These are phyloP conservation scores for Isoetes taiwanensis DNA, from an alignment of 75 land plant species.

Conservation along the genomic window DNA sequence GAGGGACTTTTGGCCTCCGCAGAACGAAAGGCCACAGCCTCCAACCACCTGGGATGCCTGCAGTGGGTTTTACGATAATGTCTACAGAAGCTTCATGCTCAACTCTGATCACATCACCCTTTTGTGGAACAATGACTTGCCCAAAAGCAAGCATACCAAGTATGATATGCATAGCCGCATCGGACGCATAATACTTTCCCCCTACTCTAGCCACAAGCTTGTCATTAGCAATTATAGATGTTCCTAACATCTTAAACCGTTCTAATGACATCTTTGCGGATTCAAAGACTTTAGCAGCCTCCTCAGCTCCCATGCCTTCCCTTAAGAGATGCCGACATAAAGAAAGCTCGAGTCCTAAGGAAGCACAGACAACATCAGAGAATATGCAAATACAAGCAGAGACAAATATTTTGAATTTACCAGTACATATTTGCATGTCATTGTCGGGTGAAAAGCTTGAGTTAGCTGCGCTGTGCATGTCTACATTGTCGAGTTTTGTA, in stretches of 20 bases:
- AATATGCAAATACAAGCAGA: neutral
- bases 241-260: constrained; percentile 23
- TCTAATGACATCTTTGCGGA: constrained; percentile 33
- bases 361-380: neutral
- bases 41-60: constrained; percentile 34
- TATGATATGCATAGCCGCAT: constrained; percentile 37
- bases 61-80: neutral
- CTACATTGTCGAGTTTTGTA: neutral
- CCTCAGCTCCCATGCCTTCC: constrained; percentile 51
- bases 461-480: neutral
- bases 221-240: constrained; percentile 35
- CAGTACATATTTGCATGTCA: no score
- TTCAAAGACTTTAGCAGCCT: constrained; percentile 49
- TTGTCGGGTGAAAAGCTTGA: no score
- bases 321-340: constrained; percentile 40
- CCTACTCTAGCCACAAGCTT: constrained; percentile 41
- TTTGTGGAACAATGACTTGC: constrained; percentile 15
- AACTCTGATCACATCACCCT: constrained; percentile 33
- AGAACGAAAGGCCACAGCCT: constrained; percentile 57
- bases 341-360: constrained; percentile 40
- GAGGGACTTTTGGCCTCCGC: constrained; percentile 24
- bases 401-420: no score
- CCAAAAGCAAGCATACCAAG: constrained; percentile 45
- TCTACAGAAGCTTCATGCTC: constrained; percentile 21
- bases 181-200: constrained; percentile 45